Base-by-base conservation (phyloP, 1,284 basidiomycete species). In the Stereum hirsutum region DNA sequence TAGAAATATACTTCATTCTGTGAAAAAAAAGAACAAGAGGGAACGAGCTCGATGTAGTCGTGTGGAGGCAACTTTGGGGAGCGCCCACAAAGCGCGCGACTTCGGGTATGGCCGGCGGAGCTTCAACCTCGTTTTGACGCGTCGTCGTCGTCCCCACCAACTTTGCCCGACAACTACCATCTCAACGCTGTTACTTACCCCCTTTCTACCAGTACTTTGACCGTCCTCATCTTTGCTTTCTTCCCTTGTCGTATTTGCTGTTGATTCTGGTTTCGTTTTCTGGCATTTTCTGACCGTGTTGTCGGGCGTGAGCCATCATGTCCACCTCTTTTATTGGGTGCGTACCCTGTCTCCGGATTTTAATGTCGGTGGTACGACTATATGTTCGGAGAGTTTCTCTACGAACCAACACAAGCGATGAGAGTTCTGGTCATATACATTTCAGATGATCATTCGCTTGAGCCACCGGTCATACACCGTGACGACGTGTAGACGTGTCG, bases 311-410 rank as follows among this genome's bases (percentile, higher is more conserved):
- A n/a, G 32, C 49, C 46, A 61, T 50, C 55, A 84, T 84, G 81
- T 80, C 81, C 50, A 70, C 73, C 48, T 81, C 76, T 62, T 84
- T 82, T 57, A 84, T 84, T 54, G 81, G 81, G 81, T 81, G 46
- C 31, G 65, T 55, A 27, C 19, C 28, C 40, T 17, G 37, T 14
- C 6, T 25, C n/a, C 14, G 23, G 7, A n/a, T 14, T 10, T n/a
- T 25, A 6, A 11, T 15, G 6, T 5, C 21, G 12, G 14, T 11
- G 14, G n/a, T n/a, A n/a, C n/a, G n/a, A n/a, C n/a, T n/a, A n/a
- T n/a, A n/a, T n/a, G n/a, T n/a, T n/a, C n/a, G n/a, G n/a, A n/a
- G n/a, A n/a, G n/a, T n/a, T n/a, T n/a, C n/a, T n/a, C n/a, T n/a
- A n/a, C n/a, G n/a, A n/a, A n/a, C n/a, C n/a, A n/a, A n/a, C n/a